These are phyloP conservation scores for Cytospora piceicola DNA, from an alignment of 2,329 filamentous ascomycete genomes.

Conservation along the genomic window DNA sequence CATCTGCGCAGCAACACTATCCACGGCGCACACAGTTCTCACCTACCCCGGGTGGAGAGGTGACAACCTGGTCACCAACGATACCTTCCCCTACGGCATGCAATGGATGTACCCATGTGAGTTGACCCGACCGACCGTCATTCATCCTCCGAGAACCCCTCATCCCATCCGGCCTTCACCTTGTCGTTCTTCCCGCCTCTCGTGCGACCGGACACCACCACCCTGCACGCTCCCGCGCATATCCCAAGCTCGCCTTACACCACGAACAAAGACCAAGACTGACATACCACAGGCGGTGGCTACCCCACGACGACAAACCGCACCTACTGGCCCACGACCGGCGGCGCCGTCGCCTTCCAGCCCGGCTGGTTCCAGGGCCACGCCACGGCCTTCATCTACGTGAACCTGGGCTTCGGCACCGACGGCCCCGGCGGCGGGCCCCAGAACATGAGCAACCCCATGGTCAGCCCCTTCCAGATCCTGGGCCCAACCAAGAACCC, in stretches of 20 bases:
- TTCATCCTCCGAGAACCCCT: no score
- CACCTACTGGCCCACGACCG: conserved; percentile 86
- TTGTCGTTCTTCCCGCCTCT: not conserved
- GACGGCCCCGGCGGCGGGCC: conserved; percentile 67
- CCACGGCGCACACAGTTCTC: conserved; percentile 77
- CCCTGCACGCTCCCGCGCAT: not conserved
- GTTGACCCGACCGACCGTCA: conserved; percentile 43
- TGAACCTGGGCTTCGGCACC: conserved; percentile 87
- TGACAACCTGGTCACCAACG: conserved; percentile 81
- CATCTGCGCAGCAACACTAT: conserved; percentile 50
- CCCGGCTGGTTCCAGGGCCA: conserved; percentile 97
- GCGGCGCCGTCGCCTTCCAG: conserved; percentile 87
- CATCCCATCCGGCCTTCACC: conserved; percentile 10
- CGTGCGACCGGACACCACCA: not conserved
- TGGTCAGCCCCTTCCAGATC: conserved; percentile 82
- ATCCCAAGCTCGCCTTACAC: not conserved
- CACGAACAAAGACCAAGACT: not conserved
- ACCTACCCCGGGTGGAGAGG: conserved; percentile 87
- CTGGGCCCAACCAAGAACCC: conserved; percentile 78
- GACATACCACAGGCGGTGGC: conserved; percentile 72
- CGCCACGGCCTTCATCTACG: conserved; percentile 77
- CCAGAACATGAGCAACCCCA: conserved; percentile 82
- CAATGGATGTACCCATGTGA: conserved; percentile 95
- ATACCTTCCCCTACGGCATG: conserved; percentile 84
- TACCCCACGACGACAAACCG: conserved; percentile 77